phyloP scores from a whole-genome alignment of 495 filamentous ascomycete species.

The Tuber magnatum region DNA sequence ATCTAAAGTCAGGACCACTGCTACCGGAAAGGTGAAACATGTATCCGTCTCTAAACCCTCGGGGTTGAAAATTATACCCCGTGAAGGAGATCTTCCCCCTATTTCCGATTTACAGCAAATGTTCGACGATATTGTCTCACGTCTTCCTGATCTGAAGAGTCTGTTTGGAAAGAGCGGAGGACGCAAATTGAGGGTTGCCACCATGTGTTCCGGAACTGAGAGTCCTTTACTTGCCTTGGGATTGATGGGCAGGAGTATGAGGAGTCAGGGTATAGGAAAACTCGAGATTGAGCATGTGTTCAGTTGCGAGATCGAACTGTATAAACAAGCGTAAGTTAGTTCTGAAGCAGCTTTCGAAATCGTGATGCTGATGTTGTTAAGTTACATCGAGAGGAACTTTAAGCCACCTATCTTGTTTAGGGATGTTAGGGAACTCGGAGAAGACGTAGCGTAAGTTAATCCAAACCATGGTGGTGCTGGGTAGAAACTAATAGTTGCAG shows the following conservation, averaged over 20 bases:
- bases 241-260: constrained; percentile 45
- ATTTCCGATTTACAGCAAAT: constrained; percentile 43
- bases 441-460: constrained; percentile 51
- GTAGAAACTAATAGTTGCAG: constrained; percentile 42
- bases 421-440: constrained; percentile 58
- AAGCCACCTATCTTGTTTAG: constrained; percentile 57
- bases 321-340: constrained; percentile 61
- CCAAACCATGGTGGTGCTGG: neutral
- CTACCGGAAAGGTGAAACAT: constrained; percentile 19
- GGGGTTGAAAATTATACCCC: constrained; percentile 22
- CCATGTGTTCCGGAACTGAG: constrained; percentile 79
- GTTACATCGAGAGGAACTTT: constrained; percentile 66
- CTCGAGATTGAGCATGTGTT: constrained; percentile 60
- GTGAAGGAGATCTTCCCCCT: constrained; percentile 39
- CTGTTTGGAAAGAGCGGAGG: constrained; percentile 44
- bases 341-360: neutral
- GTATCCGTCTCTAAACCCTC: constrained; percentile 15
- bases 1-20: constrained; percentile 21
- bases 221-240: constrained; percentile 63
- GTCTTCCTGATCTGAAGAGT: constrained; percentile 21
- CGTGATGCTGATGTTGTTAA: constrained; percentile 6
- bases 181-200: constrained; percentile 56
- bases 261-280: constrained; percentile 21
- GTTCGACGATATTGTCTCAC: constrained; percentile 38
- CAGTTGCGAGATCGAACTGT: constrained; percentile 70